These are phyloP conservation scores for Clonostachys solani DNA, from an alignment of 2,329 filamentous ascomycete genomes.

Conservation along the genomic window DNA sequence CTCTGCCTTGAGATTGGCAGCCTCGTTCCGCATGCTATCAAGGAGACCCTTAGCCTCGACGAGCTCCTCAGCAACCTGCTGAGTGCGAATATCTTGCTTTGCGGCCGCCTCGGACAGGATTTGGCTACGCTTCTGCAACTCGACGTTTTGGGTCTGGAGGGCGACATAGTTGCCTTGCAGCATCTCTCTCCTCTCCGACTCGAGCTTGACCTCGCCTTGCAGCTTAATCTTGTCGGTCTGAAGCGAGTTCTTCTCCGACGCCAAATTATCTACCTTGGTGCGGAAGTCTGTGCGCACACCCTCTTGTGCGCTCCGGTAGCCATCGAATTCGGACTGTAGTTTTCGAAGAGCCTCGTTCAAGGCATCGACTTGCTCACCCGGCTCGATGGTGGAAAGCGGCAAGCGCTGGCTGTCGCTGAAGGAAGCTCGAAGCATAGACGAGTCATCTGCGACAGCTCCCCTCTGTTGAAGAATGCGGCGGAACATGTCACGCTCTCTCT, in stretches of 20 bases:
- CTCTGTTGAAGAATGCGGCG: conserved; percentile 83
- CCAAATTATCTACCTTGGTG: conserved; percentile 77
- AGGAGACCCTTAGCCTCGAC: conserved; percentile 78
- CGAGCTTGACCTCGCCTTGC: conserved; percentile 76
- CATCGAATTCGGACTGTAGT: conserved; percentile 84
- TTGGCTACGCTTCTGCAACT: conserved; percentile 80
- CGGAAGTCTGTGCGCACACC: conserved; percentile 79
- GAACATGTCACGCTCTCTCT: conserved; percentile 97
- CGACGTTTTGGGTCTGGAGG: conserved; percentile 77
- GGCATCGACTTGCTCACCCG: conserved; percentile 49
- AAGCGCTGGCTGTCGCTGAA: conserved; percentile 52
- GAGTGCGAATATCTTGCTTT: conserved; percentile 84
- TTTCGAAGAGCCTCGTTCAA: conserved; percentile 79
- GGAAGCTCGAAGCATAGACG: conserved; percentile 68
- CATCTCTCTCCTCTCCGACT: conserved; percentile 82
- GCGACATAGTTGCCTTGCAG: conserved; percentile 83
- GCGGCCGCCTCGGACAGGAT: conserved; percentile 76
- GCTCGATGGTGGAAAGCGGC: conserved; percentile 55
- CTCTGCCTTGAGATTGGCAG: conserved; percentile 88
- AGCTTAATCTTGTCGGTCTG: conserved; percentile 78
- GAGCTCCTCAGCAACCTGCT: conserved; percentile 90
- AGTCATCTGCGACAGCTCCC: conserved; percentile 55
- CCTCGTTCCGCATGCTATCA: conserved; percentile 87
- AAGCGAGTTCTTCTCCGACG: conserved; percentile 75
- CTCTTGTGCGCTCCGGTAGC: conserved; percentile 79